These are phyloP conservation scores for Podospora anserina DNA, from an alignment of 495 filamentous ascomycete genomes.

Conservation along the genomic window DNA sequence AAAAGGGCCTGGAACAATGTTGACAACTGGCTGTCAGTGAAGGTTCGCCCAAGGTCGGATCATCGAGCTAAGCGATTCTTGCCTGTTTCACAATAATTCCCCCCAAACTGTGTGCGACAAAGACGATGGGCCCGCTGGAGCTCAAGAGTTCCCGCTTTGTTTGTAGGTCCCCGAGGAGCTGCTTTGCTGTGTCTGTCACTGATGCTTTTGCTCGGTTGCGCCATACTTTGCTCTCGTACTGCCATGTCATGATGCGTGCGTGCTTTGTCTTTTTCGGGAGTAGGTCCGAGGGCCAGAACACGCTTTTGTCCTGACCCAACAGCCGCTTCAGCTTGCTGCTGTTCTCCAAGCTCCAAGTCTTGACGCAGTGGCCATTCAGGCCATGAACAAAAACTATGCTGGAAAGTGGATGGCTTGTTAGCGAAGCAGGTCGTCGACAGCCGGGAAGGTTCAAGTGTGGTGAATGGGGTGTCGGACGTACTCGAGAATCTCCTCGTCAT, in stretches of 20 bases:
- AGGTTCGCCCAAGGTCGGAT: no score
- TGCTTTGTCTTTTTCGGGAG: constrained; percentile 42
- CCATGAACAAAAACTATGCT: constrained; percentile 44
- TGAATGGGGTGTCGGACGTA: neutral
- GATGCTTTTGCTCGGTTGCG: constrained; percentile 49
- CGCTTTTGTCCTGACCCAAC: constrained; percentile 11
- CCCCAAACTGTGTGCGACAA: constrained; percentile 39
- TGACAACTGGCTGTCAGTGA: neutral
- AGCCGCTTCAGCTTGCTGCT: constrained; percentile 2
- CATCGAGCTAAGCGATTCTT: no score
- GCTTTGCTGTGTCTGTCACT: constrained; percentile 40
- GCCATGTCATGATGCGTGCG: constrained; percentile 45
- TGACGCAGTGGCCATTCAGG: constrained; percentile 35
- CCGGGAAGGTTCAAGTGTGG: no score
- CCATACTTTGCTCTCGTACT: constrained; percentile 41
- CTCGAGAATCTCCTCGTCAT: neutral
- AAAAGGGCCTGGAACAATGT: neutral
- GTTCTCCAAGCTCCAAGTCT: constrained; percentile 41
- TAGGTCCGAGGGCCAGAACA: constrained; percentile 43
- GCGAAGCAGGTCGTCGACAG: no score
- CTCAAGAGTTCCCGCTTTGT: neutral
- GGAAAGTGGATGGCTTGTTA: neutral
- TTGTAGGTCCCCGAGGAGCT: constrained; percentile 4
- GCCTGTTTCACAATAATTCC: constrained; percentile 40
- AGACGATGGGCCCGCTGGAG: constrained; percentile 47